Evolutionary conservation across 768 basidiomycete species (phyloP).

Genomic region (Boletus speciosus): DNA sequence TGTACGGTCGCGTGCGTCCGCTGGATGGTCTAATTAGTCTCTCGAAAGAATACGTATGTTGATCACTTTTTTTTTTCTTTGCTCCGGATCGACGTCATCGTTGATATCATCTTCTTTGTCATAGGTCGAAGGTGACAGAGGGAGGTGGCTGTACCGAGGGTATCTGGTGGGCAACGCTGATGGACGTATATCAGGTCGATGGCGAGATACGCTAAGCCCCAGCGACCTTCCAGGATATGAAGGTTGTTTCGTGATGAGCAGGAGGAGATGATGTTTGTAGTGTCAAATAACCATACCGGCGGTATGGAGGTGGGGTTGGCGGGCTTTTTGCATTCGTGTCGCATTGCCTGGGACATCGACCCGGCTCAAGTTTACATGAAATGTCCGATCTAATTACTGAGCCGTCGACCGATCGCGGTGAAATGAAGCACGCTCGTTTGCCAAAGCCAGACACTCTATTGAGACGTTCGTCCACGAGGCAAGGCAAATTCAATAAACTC

Average conservation of each 20-base stretch:
- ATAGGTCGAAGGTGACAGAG: conserved; percentile 68
- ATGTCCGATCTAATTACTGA: background rate
- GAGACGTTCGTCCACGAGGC: background rate
- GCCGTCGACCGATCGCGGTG: background rate
- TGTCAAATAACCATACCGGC: background rate
- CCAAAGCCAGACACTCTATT: background rate
- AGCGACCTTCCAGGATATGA: conserved; percentile 69
- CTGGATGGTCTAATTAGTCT: conserved; percentile 79
- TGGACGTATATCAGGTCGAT: conserved; percentile 76
- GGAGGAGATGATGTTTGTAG: conserved; percentile 43
- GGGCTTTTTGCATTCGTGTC: background rate
- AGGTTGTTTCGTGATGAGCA: conserved; percentile 77
- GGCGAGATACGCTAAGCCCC: conserved; percentile 80
- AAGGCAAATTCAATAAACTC: background rate
- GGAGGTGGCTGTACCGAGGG: conserved; percentile 83
- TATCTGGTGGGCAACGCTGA: conserved; percentile 69
- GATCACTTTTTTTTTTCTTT: background rate
- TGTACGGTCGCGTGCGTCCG: conserved; percentile 76
- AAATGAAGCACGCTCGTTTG: background rate
- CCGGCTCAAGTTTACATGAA: background rate
- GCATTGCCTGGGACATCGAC: background rate
- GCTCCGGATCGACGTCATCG: background rate
- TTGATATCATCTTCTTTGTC: background rate
- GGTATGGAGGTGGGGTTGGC: background rate
- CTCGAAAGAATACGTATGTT: conserved; percentile 77